Base-by-base conservation (phyloP, 768 basidiomycete genomes). In the Lentinula detonsa region DNA sequence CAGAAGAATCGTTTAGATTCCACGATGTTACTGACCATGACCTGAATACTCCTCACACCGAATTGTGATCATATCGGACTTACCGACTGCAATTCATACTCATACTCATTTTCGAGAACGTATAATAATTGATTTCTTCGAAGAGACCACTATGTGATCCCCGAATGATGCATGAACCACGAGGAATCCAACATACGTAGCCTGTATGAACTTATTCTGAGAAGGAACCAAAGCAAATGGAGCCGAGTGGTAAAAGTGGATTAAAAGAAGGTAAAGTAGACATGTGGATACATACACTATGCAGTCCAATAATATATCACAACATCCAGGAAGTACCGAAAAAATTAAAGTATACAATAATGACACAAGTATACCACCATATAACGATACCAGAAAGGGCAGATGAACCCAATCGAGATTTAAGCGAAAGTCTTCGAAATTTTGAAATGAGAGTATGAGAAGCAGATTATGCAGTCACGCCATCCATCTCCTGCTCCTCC, bases 401-500 rank as follows among this genome's bases (percentile, higher is more conserved):
- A 51, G 6, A 33, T 35, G 9, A 16, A 51, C 28, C 50, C 31
- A 31, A 49, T 11, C 10, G 48, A 16, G 31, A 51, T 8, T 13
- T 13, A 13, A 51, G 33, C 2, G 50, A 13, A 4, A 55, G 9
- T 37, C 16, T 4, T 43, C 45, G 28, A 55, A 21, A 21, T 10
- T 23, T 37, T 39, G 11, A 10, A 10, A 40, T 18, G 10, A 23
- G 3, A n/a, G 16, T 7, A 6, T 18, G 23, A 55, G 9, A 55
- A 55, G n/a, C 15, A 35, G 6, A 43, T 56, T 10, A 43, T 39
- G 23, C 13, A 6, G 55, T 9, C 28, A 23, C 23, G 39, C 13
- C 39, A 13, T 56, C 55, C 55, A 56, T 43, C 40, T 40, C 54
- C 64, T 61, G 43, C 42, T 87, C 85, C 66, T 89, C 87, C 80